Conservation (phyloP, 306 rosid species). For the Abrus precatorius region DNA sequence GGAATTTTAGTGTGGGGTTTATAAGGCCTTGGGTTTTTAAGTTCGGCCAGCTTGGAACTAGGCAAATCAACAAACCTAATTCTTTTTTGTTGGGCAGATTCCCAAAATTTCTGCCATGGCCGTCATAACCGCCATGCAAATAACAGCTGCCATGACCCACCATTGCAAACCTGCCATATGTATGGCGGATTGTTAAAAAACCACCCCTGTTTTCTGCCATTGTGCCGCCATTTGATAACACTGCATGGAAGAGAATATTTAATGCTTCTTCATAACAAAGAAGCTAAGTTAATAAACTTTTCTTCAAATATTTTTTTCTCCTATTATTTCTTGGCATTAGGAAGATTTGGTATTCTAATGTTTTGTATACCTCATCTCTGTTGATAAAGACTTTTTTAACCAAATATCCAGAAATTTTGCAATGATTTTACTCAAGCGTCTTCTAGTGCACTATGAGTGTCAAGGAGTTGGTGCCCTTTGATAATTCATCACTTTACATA, state of each 20-base stretch:
- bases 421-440: not conserved
- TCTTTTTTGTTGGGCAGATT: no score
- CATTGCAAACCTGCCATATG: no score
- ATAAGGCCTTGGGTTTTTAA: no score
- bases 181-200: no score
- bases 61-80: no score
- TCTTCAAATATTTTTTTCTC: slow-evolving; percentile 10
- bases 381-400: not conserved
- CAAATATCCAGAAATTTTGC: not conserved
- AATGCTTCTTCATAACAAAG: not conserved
- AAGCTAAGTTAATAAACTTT: not conserved
- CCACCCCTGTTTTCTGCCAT: no score
- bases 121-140: no score
- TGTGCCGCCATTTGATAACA: no score
- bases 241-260: not conserved
- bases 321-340: not conserved
- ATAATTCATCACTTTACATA: not conserved
- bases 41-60: no score
- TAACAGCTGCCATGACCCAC: no score
- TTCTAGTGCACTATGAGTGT: not conserved
- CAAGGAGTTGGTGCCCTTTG: not conserved
- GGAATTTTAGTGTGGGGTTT: no score
- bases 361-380: not conserved
- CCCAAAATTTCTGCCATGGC: no score
- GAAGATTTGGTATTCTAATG: not conserved